Evolutionary conservation across 2,329 filamentous ascomycete genomes (phyloP).

Genomic region (Pseudogymnoascus sp.): DNA sequence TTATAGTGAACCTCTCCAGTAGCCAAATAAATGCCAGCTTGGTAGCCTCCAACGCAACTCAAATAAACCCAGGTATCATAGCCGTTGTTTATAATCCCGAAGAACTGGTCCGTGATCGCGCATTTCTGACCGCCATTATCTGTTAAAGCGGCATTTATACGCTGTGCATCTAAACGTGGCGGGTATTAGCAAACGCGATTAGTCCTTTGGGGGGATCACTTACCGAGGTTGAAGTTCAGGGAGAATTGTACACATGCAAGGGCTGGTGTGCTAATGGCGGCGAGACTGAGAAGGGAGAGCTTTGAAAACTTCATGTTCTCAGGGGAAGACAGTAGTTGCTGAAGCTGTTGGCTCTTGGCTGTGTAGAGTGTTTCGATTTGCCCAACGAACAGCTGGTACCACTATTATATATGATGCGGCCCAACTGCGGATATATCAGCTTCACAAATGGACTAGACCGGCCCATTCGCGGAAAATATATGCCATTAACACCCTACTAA

Average conservation of each 20-base stretch:
- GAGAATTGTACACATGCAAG: not conserved
- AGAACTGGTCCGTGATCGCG: not conserved
- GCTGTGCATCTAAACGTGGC: not conserved
- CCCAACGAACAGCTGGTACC: not conserved
- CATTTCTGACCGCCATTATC: not conserved
- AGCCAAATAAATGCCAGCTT: not conserved
- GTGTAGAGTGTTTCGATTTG: not conserved
- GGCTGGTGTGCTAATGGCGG: not conserved
- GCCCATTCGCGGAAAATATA: not conserved
- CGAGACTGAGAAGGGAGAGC: not conserved
- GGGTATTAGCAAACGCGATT: not conserved
- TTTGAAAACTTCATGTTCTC: not conserved
- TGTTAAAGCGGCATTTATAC: not conserved
- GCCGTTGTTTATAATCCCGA: not conserved
- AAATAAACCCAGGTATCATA: not conserved
- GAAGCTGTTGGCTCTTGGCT: not conserved
- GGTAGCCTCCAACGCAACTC: not conserved
- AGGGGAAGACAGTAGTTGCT: not conserved
- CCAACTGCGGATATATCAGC: too few relatives aligned
- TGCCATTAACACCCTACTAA: not conserved
- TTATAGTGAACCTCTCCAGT: not conserved
- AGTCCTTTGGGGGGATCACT: not conserved
- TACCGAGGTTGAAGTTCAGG: not conserved
- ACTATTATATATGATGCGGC: not conserved
- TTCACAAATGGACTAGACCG: too few relatives aligned